Percentiles rank a stretch among this genome's conserved stretches.
Evolutionary conservation across 148 eudicot genomes (phyloP).

Genomic region (Dianthus caryophyllus): DNA sequence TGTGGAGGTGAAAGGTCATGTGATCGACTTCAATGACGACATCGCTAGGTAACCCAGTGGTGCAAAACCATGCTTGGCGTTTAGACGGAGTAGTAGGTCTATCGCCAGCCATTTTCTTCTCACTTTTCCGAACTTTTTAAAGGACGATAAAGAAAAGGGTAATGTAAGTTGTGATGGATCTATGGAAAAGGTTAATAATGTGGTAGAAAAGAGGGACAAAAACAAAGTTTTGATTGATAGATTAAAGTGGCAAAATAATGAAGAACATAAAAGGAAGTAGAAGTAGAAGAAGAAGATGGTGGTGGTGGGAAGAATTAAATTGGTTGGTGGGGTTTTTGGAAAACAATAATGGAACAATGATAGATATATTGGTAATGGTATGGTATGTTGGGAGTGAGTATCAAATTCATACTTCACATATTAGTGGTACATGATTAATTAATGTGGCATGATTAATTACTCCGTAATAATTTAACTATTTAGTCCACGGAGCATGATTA

Average conservation of each 20-base stretch:
- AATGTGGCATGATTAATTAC: too few relatives aligned
- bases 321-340: neutral
- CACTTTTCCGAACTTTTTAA: neutral
- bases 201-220: neutral
- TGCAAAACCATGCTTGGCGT: slow-evolving; percentile 96
- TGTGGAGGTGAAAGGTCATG: slow-evolving; percentile 92
- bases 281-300: neutral
- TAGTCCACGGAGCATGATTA: too few relatives aligned
- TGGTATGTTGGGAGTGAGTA: too few relatives aligned
- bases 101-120: slow-evolving; percentile 46
- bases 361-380: neutral
- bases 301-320: too few relatives aligned
- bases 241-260: slow-evolving; percentile 2
- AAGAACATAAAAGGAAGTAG: neutral
- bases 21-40: slow-evolving; percentile 67
- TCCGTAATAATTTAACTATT: too few relatives aligned
- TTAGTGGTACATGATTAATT: too few relatives aligned
- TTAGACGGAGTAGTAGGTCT: slow-evolving; percentile 40
- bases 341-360: slow-evolving; percentile 3
- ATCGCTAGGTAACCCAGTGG: slow-evolving; percentile 78
- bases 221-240: too few relatives aligned
- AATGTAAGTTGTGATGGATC: slow-evolving; percentile 14
- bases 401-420: too few relatives aligned
- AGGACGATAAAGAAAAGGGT: neutral
- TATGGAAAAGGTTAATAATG: slow-evolving; percentile 1